Conservation (phyloP, 2,329 filamentous ascomycete genomes). For the Claviceps monticola region DNA sequence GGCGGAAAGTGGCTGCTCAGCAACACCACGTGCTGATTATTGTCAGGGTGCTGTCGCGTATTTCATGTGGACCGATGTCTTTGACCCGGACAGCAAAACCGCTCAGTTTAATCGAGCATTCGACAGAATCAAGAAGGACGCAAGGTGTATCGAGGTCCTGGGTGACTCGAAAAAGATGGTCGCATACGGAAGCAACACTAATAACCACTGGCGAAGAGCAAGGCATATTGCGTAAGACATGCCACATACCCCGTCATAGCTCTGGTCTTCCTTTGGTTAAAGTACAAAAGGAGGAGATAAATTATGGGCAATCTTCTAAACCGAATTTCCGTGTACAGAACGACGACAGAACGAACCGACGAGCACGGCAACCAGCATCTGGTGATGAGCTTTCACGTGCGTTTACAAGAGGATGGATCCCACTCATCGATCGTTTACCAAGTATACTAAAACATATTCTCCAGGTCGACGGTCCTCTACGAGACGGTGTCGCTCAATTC, state of each 20-base stretch:
- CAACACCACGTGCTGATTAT: neutral
- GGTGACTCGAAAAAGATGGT: conserved; percentile 62
- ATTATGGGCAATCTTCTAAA: neutral
- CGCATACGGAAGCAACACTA: conserved; percentile 69
- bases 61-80: conserved; percentile 69
- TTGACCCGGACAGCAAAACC: conserved; percentile 73
- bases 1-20: neutral
- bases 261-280: neutral
- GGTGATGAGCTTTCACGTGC: conserved; percentile 70
- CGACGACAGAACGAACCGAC: conserved; percentile 56
- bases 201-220: conserved; percentile 65
- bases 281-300: too few relatives aligned
- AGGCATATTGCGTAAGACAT: conserved; percentile 42
- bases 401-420: conserved; percentile 12
- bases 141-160: conserved; percentile 57
- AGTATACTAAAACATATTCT: too few relatives aligned
- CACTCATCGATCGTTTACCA: neutral
- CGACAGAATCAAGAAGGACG: conserved; percentile 60
- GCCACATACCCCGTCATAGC: neutral
- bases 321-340: conserved; percentile 28
- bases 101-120: conserved; percentile 81
- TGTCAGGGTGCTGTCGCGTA: conserved; percentile 60
- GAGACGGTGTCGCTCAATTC: conserved; percentile 58
- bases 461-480: conserved; percentile 63
- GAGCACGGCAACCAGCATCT: conserved; percentile 65